Conservation (phyloP, 2,329 filamentous ascomycete species). For the Botryotinia calthae region DNA sequence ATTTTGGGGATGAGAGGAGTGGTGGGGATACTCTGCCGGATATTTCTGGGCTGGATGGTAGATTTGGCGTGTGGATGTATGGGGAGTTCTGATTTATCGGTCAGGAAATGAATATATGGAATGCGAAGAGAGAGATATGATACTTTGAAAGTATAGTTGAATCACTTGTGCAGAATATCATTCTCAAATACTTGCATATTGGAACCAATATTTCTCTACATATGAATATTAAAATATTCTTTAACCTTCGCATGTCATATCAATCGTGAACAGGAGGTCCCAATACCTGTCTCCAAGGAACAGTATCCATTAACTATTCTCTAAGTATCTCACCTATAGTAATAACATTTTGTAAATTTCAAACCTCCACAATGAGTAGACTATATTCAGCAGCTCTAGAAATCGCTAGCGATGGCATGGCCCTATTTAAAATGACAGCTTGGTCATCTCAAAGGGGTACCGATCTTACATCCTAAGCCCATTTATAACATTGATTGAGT, state of each 20-base stretch:
- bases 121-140: too few species aligned
- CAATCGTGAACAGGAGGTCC: background rate
- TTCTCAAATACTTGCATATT: background rate
- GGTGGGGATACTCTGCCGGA: background rate
- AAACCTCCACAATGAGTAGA: too few species aligned
- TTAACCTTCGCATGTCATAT: background rate
- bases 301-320: background rate
- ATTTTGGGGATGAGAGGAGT: too few species aligned
- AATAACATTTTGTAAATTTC: background rate
- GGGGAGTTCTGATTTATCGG: background rate
- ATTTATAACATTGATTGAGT: background rate
- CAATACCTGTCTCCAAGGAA: too few species aligned
- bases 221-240: background rate
- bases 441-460: background rate
- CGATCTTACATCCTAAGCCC: background rate
- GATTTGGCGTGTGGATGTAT: background rate
- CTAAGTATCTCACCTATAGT: background rate
- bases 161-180: too few species aligned
- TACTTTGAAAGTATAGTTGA: too few species aligned
- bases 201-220: too few species aligned
- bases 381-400: background rate
- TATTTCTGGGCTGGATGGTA: rapidly evolving
- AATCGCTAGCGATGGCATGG: background rate
- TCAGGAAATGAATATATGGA: background rate
- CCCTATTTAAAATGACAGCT: background rate